phyloP scores from a whole-genome alignment of 805 yeast genomes.

The Kregervanrija delftensis region DNA sequence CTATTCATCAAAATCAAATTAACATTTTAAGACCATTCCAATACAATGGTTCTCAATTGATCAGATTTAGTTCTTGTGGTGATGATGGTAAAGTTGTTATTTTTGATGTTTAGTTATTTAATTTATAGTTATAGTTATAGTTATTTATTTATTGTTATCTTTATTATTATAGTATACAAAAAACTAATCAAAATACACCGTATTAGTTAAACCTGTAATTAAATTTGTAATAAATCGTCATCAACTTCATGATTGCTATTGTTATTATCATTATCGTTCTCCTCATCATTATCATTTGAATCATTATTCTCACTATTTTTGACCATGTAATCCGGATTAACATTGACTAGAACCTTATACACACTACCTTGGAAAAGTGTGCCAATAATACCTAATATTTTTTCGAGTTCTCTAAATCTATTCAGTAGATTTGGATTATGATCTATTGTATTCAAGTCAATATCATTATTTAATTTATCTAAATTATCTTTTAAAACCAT shows the following conservation, averaged over 20 bases:
- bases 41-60: conserved; percentile 38
- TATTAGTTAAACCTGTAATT: neutral
- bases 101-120: conserved; percentile 41
- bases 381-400: conserved; percentile 22
- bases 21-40: conserved; percentile 52
- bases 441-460: conserved; percentile 5
- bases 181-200: neutral
- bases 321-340: conserved; percentile 4
- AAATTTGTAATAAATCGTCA: conserved; percentile 1
- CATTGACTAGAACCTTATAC: conserved; percentile 14
- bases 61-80: conserved; percentile 68
- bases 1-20: conserved; percentile 89
- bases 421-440: too few relatives aligned
- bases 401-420: conserved; percentile 7
- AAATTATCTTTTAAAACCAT: conserved; percentile 20
- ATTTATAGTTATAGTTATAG: neutral
- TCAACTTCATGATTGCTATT: neutral
- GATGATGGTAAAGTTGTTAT: conserved; percentile 89
- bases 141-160: neutral
- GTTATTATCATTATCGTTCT: neutral
- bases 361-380: conserved; percentile 24
- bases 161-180: neutral
- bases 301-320: conserved; percentile 16
- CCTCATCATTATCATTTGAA: neutral
- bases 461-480: conserved; percentile 15